Evolutionary conservation across 2,329 filamentous ascomycete species (phyloP).

Genomic region (Microcyclosporella mali): DNA sequence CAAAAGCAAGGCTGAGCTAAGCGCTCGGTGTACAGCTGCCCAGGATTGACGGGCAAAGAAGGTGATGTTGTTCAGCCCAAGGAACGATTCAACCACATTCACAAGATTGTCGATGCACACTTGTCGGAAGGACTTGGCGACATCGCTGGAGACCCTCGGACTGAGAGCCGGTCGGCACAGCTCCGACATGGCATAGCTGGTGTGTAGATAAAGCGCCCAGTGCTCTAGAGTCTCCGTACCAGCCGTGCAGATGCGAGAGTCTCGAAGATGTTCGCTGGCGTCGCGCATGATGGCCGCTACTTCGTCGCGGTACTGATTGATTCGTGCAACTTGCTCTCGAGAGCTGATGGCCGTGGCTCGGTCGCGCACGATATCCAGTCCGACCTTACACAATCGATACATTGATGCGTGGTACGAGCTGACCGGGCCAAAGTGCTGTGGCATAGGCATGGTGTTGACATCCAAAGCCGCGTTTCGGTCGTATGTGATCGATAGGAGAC

Average conservation of each 20-base stretch:
- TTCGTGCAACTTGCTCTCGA: conserved; percentile 46
- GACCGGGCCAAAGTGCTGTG: conserved; percentile 37
- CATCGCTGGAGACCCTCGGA: conserved; percentile 41
- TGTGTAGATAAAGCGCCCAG: conserved; percentile 55
- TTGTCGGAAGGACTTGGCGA: conserved; percentile 45
- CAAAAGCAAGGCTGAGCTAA: conserved; percentile 34
- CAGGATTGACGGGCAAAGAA: conserved; percentile 36
- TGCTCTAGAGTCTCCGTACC: conserved; percentile 53
- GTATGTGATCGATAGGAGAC: conserved; percentile 57
- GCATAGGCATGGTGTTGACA: conserved; percentile 39
- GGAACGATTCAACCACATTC: conserved; percentile 53
- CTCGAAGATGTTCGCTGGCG: conserved; percentile 52
- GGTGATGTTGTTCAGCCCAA: conserved; percentile 50
- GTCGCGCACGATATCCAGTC: conserved; percentile 55
- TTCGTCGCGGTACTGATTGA: conserved; percentile 52
- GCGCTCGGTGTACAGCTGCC: conserved; percentile 33
- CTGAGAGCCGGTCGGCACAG: conserved; percentile 57
- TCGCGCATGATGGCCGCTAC: conserved; percentile 54
- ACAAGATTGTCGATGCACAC: conserved; percentile 53
- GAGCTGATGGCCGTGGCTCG: conserved; percentile 49
- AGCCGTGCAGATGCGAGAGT: conserved; percentile 44
- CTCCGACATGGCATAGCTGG: conserved; percentile 57
- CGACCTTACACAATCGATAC: conserved; percentile 51
- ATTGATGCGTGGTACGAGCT: conserved; percentile 54
- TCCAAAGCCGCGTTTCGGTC: conserved; percentile 54